Evolutionary conservation across 371 early-diverging fungal species (phyloP).

Genomic region (Apophysomyces trapeziformis): DNA sequence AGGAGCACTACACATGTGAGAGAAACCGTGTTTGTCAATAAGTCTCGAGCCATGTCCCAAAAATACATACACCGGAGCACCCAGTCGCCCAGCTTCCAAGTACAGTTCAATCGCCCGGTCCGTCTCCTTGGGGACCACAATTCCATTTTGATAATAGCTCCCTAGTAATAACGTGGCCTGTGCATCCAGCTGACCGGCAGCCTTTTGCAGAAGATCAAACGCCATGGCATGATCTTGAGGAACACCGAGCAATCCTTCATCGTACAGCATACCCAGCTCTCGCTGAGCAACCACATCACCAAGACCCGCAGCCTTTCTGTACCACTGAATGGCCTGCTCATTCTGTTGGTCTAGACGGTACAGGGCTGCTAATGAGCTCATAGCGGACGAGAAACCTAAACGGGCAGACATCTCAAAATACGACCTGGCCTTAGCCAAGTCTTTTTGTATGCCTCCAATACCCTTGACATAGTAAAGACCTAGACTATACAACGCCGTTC

Average conservation of each 20-base stretch:
- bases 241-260: constrained; percentile 64
- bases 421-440: constrained; percentile 38
- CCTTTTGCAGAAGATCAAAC: constrained; percentile 76
- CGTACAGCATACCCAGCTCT: constrained; percentile 86
- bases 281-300: constrained; percentile 67
- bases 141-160: constrained; percentile 59
- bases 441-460: constrained; percentile 30
- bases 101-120: constrained; percentile 60
- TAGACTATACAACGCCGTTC: constrained; percentile 47
- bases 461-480: constrained; percentile 57
- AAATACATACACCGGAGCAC: constrained; percentile 41
- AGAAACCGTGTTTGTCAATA: constrained; percentile 7
- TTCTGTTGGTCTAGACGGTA: constrained; percentile 24
- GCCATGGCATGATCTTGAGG: constrained; percentile 72
- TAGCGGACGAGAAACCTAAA: constrained; percentile 43
- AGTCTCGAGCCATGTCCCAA: constrained; percentile 4
- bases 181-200: constrained; percentile 78
- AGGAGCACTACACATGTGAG: constrained; percentile 33
- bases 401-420: constrained; percentile 54
- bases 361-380: constrained; percentile 46
- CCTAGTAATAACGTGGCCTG: constrained; percentile 78
- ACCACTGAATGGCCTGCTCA: constrained; percentile 51
- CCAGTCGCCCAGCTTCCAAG: constrained; percentile 37
- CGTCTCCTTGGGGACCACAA: constrained; percentile 52
- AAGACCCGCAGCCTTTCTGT: constrained; percentile 47